A percentile compares a stretch with the other conserved stretches of the same genome.
Evolutionary conservation across 1,284 basidiomycete genomes (phyloP).

Genomic region (Tausonia pullulans): DNA sequence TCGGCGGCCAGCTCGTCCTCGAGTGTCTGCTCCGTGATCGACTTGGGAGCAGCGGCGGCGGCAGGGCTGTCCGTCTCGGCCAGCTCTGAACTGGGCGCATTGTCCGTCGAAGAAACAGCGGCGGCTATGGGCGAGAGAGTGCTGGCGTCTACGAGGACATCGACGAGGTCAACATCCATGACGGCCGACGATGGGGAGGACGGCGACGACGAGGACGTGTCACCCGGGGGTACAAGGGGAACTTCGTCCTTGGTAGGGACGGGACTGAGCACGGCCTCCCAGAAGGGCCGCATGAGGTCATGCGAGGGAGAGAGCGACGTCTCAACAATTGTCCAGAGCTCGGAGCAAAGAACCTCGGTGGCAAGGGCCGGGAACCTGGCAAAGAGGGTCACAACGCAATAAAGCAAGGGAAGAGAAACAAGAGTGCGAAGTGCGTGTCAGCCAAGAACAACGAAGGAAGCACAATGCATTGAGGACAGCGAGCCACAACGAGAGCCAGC

Average conservation of each 20-base stretch:
- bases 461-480: too few species aligned
- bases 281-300: constrained; percentile 64
- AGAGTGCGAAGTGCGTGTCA: background rate
- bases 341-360: constrained; percentile 90
- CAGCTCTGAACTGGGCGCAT: too few species aligned
- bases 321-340: constrained; percentile 89
- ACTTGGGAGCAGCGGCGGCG: background rate
- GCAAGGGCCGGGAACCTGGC: constrained; percentile 83
- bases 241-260: background rate
- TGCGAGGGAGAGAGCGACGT: constrained; percentile 62
- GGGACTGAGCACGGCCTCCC: constrained; percentile 66
- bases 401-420: background rate
- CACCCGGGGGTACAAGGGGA: constrained; percentile 1
- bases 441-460: too few species aligned
- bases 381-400: background rate
- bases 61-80: too few species aligned
- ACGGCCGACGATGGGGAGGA: background rate
- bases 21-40: background rate
- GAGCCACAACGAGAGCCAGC: too few species aligned
- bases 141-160: background rate
- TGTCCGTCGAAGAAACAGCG: too few species aligned
- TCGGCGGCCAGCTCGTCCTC: constrained; percentile 60
- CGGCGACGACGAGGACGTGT: background rate
- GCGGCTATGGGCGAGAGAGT: too few species aligned
- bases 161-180: background rate